phyloP scores from a whole-genome alignment of 805 yeast genomes.

The Candida jianshihensis region DNA sequence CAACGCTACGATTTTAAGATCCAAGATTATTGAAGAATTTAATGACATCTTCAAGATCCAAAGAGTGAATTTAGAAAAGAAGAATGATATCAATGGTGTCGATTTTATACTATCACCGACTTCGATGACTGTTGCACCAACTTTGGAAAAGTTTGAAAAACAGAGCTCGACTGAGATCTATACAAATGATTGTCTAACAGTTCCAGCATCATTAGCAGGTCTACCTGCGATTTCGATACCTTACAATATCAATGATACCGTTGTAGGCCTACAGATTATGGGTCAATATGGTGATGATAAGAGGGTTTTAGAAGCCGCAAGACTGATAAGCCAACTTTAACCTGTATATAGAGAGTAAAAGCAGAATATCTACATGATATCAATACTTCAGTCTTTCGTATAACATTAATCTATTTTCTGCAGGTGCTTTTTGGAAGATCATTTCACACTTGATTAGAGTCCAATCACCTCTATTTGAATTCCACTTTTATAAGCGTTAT shows the following conservation, averaged over 20 bases:
- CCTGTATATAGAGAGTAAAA: too few relatives aligned
- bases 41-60: slow-evolving; percentile 50
- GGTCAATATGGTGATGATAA: slow-evolving; percentile 85
- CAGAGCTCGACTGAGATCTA: slow-evolving; percentile 53
- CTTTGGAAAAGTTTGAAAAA: slow-evolving; percentile 38
- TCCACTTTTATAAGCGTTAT: slow-evolving; percentile 4
- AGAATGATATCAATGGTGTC: slow-evolving; percentile 30
- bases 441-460: too few relatives aligned
- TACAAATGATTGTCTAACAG: slow-evolving; percentile 76
- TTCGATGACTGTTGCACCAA: slow-evolving; percentile 49
- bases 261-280: slow-evolving; percentile 70
- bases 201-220: slow-evolving; percentile 90
- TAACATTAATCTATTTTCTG: too few relatives aligned
- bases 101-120: slow-evolving; percentile 79
- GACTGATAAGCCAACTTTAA: slow-evolving; percentile 5
- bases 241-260: slow-evolving; percentile 24
- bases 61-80: slow-evolving; percentile 30
- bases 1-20: slow-evolving; percentile 66
- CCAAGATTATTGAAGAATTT: slow-evolving; percentile 55
- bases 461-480: background rate
- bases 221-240: slow-evolving; percentile 84
- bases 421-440: too few relatives aligned
- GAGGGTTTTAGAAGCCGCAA: slow-evolving; percentile 39
- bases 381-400: too few relatives aligned
- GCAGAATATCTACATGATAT: too few relatives aligned